Base-by-base conservation (phyloP, 2,329 filamentous ascomycete genomes). In the Ceratocystis diversiconidia region DNA sequence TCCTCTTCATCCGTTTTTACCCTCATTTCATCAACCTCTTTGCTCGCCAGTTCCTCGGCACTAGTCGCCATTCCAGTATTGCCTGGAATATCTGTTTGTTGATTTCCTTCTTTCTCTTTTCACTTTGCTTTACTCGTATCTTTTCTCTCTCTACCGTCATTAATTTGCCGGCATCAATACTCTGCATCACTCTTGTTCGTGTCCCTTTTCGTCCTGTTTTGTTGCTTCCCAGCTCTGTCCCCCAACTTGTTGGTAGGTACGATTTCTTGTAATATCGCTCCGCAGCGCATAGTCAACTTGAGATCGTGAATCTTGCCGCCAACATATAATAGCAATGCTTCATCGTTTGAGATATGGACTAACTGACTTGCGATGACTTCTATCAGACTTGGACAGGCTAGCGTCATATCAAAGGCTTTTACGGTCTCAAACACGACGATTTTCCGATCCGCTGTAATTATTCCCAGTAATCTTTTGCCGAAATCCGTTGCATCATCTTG, bases 111-210 rank as follows among this genome's bases (percentile, higher is more conserved):
- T 46, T 32, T 41, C 25, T 55, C 22, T 44, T 60, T 30, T n/a
- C 48, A 28, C 25, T 36, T 12, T 60, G 12, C 12, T 41, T 41
- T 41, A 41, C 36, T 12, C 36, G 36, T 41, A 41, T 41, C 36
- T 41, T 36, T 30, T 32, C 32, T 59, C 30, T 30, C 55, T 59
- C 17, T 44, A 36, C 28, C n/a, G 44, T 63, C 61, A 36, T 63
- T 50, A 28, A 44, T 52, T 43, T 63, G 25, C 28, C 41, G 44
- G 48, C 32, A 63, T 63, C n/a, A 41, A 63, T 63, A 62, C 46
- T 36, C n/a, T 63, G 46, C 48, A 63, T 63, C 48, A 22, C 61
- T 63, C 61, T 52, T 59, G 55, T 59, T 59, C 17, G 55, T 59
- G 55, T 32, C 30, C 55, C 28, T 25, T 30, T 44, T 5, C 7